These are phyloP conservation scores for Solanum boliviense DNA, from an alignment of 257 asterid species.

Conservation along the genomic window DNA sequence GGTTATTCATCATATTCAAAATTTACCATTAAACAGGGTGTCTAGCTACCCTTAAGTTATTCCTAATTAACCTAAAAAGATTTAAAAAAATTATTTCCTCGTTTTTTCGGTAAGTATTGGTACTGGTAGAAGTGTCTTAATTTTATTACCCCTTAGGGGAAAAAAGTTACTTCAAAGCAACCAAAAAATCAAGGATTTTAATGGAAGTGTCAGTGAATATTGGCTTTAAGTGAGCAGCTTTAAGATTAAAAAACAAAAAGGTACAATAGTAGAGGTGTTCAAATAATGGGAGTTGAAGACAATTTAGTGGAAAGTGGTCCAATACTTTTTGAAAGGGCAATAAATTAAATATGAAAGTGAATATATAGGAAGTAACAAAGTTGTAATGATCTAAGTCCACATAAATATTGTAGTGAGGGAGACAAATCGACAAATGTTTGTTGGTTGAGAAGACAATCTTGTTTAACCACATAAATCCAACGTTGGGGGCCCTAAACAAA, in stretches of 20 bases:
- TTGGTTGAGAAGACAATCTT: conserved; percentile 22
- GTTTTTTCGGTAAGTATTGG: neutral
- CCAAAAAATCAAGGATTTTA: neutral
- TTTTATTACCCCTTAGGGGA: neutral
- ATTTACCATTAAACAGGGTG: too few species aligned
- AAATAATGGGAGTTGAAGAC: neutral
- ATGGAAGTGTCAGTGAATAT: neutral
- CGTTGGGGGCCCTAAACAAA: conserved; percentile 4
- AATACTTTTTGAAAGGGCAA: neutral
- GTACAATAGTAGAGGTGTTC: neutral
- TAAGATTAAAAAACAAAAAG: neutral
- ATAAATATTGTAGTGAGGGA: neutral
- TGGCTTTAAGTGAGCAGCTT: neutral
- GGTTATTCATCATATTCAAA: neutral
- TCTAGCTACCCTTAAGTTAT: too few species aligned
- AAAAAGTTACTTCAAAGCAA: neutral
- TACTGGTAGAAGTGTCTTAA: neutral
- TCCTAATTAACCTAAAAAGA: neutral
- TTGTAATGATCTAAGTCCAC: conserved; percentile 30
- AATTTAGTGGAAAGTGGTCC: conserved; percentile 24
- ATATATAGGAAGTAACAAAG: neutral
- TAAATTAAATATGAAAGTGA: neutral
- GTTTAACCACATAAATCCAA: conserved; percentile 3
- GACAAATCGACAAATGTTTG: conserved; percentile 26
- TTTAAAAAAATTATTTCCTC: too few species aligned